Evolutionary conservation across 371 early-diverging fungal species (phyloP).

Genomic region (Dinochytrium kinnereticum): DNA sequence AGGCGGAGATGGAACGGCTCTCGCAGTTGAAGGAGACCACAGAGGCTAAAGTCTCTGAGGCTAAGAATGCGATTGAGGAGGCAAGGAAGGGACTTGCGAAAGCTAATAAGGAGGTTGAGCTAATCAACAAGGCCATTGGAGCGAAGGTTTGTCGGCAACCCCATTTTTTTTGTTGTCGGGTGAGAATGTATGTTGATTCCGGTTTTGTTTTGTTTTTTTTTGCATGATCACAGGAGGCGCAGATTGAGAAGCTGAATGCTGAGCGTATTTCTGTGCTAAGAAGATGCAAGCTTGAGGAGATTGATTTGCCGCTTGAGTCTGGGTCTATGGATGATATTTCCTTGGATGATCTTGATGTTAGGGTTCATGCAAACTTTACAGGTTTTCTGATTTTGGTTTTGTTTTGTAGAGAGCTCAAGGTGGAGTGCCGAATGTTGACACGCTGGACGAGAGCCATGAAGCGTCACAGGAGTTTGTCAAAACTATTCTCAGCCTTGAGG

Average conservation of each 20-base stretch:
- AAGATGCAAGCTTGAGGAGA: constrained; percentile 90
- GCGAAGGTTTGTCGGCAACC: constrained; percentile 57
- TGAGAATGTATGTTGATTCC: neutral
- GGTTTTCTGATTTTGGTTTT: constrained; percentile 4
- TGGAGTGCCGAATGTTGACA: constrained; percentile 25
- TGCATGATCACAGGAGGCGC: too few relatives aligned
- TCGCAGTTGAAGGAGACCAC: constrained; percentile 39
- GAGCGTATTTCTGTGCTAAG: constrained; percentile 82
- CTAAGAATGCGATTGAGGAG: constrained; percentile 61
- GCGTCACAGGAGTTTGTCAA: constrained; percentile 37
- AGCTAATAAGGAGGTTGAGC: constrained; percentile 70
- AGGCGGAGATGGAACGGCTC: constrained; percentile 41
- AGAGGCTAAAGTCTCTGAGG: constrained; percentile 46
- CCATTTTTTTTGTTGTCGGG: constrained; percentile 8
- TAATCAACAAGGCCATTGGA: constrained; percentile 66
- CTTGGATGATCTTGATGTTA: constrained; percentile 66
- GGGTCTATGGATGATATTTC: constrained; percentile 71
- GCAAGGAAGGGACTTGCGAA: constrained; percentile 66
- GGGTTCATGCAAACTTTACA: neutral
- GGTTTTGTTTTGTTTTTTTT: too few relatives aligned
- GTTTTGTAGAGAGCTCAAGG: constrained; percentile 14
- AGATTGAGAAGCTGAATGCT: constrained; percentile 74
- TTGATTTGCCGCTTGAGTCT: constrained; percentile 74
- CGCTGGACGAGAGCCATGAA: constrained; percentile 35
- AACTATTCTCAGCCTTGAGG: constrained; percentile 52